These are phyloP conservation scores for Porphyrellus cyaneotinctus DNA, from an alignment of 768 basidiomycete genomes.

Conservation along the genomic window DNA sequence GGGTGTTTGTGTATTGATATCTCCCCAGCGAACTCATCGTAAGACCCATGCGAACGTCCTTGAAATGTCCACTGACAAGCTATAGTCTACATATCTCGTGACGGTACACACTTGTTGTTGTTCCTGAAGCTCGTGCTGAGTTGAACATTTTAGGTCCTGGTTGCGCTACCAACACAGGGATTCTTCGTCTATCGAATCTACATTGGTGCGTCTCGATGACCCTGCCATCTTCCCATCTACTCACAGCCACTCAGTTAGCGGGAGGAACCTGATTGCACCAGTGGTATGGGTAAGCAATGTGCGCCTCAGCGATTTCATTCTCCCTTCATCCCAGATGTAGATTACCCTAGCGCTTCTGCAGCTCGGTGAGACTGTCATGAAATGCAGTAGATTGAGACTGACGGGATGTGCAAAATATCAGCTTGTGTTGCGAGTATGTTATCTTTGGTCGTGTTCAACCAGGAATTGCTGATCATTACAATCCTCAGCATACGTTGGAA, in stretches of 20 bases:
- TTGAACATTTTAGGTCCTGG: background rate
- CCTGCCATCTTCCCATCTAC: background rate
- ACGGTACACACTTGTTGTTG: background rate
- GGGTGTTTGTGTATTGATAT: background rate
- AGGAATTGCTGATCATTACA: background rate
- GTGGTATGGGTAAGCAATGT: background rate
- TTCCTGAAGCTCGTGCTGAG: background rate
- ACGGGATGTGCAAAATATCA: background rate
- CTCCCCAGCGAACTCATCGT: conserved; percentile 4
- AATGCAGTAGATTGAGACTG: too few species aligned
- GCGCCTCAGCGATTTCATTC: background rate
- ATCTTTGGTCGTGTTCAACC: background rate
- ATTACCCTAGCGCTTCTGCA: background rate
- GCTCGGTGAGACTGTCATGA: background rate
- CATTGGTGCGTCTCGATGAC: background rate
- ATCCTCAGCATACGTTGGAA: background rate
- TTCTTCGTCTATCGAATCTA: background rate
- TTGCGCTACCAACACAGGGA: background rate
- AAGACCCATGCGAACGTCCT: background rate
- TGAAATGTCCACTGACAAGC: background rate
- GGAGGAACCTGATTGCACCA: background rate
- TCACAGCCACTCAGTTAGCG: background rate
- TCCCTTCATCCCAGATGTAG: background rate
- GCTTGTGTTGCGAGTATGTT: background rate
- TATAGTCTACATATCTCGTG: background rate